Evolutionary conservation across 768 basidiomycete genomes (phyloP).

Genomic region (Auricularia sp.): DNA sequence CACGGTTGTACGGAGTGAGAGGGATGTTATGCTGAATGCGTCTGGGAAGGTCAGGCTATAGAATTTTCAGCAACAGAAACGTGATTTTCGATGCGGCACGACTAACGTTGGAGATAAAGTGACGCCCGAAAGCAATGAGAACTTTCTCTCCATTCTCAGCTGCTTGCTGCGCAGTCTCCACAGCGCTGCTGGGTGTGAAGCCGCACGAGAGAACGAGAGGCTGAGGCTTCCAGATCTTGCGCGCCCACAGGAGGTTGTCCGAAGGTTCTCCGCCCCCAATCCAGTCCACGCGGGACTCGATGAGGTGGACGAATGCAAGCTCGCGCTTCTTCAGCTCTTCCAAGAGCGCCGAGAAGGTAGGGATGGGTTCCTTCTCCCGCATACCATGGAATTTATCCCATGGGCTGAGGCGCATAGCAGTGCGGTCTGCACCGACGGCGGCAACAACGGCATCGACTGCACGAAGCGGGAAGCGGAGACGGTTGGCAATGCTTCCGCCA

Average conservation of each 20-base stretch:
- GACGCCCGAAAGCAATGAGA: slow-evolving; percentile 5
- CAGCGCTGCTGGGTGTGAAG: not conserved
- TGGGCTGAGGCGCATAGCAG: slow-evolving; percentile 28
- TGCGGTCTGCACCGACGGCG: slow-evolving; percentile 27
- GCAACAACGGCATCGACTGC: slow-evolving; percentile 26
- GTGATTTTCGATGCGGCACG: too few species aligned
- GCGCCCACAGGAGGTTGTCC: not conserved
- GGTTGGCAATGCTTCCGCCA: slow-evolving; percentile 38
- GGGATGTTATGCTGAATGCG: not conserved
- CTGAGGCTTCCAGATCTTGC: slow-evolving; percentile 2
- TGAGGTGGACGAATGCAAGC: slow-evolving; percentile 23
- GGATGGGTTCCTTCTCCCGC: slow-evolving; percentile 10
- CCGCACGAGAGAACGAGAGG: slow-evolving; percentile 6
- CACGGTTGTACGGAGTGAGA: not conserved
- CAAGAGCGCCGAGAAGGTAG: slow-evolving; percentile 13
- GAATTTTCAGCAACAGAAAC: not conserved
- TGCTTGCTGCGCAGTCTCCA: not conserved
- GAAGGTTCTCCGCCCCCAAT: not conserved
- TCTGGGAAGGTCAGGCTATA: not conserved
- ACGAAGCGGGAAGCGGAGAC: slow-evolving; percentile 31
- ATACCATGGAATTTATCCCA: not conserved
- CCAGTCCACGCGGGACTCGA: slow-evolving; percentile 9
- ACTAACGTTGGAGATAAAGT: slow-evolving; percentile 8
- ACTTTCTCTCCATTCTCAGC: slow-evolving; percentile 2
- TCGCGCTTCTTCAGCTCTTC: slow-evolving; percentile 11